phyloP scores from a whole-genome alignment of 1,284 basidiomycete genomes.

The Thecaphora thlaspeos region DNA sequence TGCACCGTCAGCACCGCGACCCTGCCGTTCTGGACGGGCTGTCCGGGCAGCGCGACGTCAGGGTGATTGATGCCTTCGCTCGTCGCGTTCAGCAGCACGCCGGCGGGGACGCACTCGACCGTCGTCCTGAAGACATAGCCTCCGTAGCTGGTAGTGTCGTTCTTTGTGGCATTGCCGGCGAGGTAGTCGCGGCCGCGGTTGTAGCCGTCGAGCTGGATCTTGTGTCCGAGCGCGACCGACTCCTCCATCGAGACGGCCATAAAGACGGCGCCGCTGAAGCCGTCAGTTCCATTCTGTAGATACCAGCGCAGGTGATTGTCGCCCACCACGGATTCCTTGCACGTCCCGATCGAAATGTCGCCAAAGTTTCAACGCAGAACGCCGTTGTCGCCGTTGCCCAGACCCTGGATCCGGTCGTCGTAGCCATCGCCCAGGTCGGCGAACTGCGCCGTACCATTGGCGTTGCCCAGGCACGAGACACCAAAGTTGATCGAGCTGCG shows the following conservation, averaged over 20 bases:
- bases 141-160: constrained; percentile 22
- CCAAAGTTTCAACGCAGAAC: constrained; percentile 50
- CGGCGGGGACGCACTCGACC: constrained; percentile 47
- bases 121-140: constrained; percentile 42
- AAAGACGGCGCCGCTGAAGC: constrained; percentile 76
- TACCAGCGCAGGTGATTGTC: constrained; percentile 91
- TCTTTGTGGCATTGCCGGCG: constrained; percentile 54
- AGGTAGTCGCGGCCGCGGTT: constrained; percentile 69
- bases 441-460: constrained; percentile 41
- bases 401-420: constrained; percentile 39
- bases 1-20: constrained; percentile 77
- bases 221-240: constrained; percentile 34
- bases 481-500: constrained; percentile 51
- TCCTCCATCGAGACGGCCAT: constrained; percentile 64
- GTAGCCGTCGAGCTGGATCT: constrained; percentile 42
- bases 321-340: constrained; percentile 74
- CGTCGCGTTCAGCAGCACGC: constrained; percentile 53
- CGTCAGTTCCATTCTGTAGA: constrained; percentile 70
- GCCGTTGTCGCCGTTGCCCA: constrained; percentile 42
- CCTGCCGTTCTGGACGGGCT: constrained; percentile 76
- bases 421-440: constrained; percentile 48
- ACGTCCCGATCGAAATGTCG: constrained; percentile 38
- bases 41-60: constrained; percentile 64
- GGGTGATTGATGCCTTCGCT: constrained; percentile 68
- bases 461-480: constrained; percentile 54